Base-by-base conservation (phyloP, 2,329 filamentous ascomycete genomes). In the Colletotrichum tanaceti region DNA sequence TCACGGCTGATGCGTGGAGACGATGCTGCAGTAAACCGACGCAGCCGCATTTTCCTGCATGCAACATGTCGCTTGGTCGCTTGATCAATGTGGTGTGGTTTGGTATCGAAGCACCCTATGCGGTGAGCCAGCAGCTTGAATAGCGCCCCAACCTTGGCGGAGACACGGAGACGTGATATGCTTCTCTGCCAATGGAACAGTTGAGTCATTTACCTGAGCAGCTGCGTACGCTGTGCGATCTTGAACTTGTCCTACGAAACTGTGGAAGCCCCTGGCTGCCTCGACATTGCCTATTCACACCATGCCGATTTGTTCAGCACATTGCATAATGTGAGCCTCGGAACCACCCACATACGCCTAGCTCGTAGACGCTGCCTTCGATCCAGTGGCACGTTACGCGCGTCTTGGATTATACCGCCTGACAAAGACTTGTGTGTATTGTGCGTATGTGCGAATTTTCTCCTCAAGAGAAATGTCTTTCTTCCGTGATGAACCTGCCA, bases 401-500 rank as follows among this genome's bases (percentile, higher is more conserved):
- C 4, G 11, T 32, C 28, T 10, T 7, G 18, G 28, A 52, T 4
- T 3, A 14, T 11, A 20, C 14, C 5, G 28, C 18, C 5, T 3
- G 18, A 14, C 5, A 5, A 5, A 32, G n/a, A 1, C 7, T 32
- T 13, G 1, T 35, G 28, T 9, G 5, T 11, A 10, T 18, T n/a
- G 6, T 7, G 50, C 50, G 18, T 11, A 13, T 20, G 13, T 38
- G 5, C 16, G 5, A 24, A 20, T n/a, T 10, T 7, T 35, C 32
- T 14, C 2, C 28, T 22, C 16, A 13, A 18, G 47, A 14, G 47
- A 54, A 13, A 4, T 9, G 22, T 22, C n/a, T n/a, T 32, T 5
- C n/a, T 24, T 7, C n/a, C 9, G 50, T 46, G 49, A 55, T 49
- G 20, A 49, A 58, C 11, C 58, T 62, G 66, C 66, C 66, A 70